Evolutionary conservation across 1,139 yeast genomes (phyloP), one percentile per base, ranked within the genome.

Genomic region (Protomyces macrosporus): DNA sequence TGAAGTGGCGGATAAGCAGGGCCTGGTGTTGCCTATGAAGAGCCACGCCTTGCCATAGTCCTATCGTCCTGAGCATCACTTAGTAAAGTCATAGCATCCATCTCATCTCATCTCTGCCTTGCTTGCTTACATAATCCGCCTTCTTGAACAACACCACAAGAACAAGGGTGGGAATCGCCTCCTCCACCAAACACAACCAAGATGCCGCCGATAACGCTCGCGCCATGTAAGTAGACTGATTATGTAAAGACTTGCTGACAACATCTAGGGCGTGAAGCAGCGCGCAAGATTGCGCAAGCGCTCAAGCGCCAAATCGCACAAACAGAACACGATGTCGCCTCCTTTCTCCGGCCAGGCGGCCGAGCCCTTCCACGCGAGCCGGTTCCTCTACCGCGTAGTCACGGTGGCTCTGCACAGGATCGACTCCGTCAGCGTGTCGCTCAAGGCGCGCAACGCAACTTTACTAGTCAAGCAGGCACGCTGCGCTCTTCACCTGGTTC

Each of bases 1-100:
- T 16, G 66, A 64, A 53, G 42, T 64, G 23, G 61, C 45, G 16
- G 66, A 64, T 51, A 54, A 55, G 45, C 55, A 64, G 39, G 66
- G 65, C 12, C 52, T 62, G 6, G 63, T 55, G 35, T 12, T 58
- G 37, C 62, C 62, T 2, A 48, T 55, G 34, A 55, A 52, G 35
- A 32, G 56, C 4, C 62, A 58, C 42, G 34, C 36, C 45, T 7
- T 45, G 23, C 23, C 23, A 2, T 23, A 23, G 23, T 23, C 23
- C 23, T 23, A 23, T 23, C 23, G 23, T 23, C 23, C 23, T 23
- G 23, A 23, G 23, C 23, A 36, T 36, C 39, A 12, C 39, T 1
- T 36, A 36, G 12, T 9, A 2, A 36, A 3, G 12, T 12, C 3
- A 36, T 36, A 7, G 39, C 39, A 36, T 36, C 9, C 9, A 36